Base-by-base conservation (phyloP, 2,329 filamentous ascomycete genomes). In the Alternaria triticimaculans region DNA sequence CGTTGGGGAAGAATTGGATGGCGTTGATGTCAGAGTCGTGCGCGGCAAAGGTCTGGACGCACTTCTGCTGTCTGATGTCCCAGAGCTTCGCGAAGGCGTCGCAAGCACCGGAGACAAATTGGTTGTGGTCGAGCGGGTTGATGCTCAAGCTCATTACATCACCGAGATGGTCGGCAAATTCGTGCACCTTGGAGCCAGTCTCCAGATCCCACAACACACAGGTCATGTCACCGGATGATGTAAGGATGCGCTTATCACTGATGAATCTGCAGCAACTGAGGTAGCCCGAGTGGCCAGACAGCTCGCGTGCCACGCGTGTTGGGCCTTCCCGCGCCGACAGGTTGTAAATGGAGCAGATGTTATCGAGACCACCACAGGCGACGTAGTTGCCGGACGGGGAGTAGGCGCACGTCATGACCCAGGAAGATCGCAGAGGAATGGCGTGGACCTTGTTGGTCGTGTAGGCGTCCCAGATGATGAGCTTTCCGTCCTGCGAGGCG, bases 161-260 rank as follows among this genome's bases (percentile, higher is more conserved):
- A 79, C 96, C 96, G 11, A 99, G 87, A 80, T 99, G 96, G 83
- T 99, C 96, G 77, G 96, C 96, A 73, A 98, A 99, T 81, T 99
- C 96, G 78, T 94, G 97, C 45, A 97, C 92, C 85, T 97, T 97
- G 70, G 94, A 93, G 61, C 96, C 96, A 1, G 95, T 97, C 84
- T 99, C 96, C 69, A 99, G 95, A 84, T 99, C 96, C 96, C 96
- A 99, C 78, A 98, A 92, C 91, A 98, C 97, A 82, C 96, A 99
- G 56, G 96, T 99, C 96, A 99, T 99, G 80, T 99, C 96, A 68
- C 96, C 96, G 3, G 96, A 99, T 0, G 96, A 98, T 64, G 96
- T 99, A 69, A 99, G 89, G 77, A 99, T 98, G 78, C 93, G 94
- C 78, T 96, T 91, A 84, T 99, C 96, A 81, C 97, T 98, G 85